phyloP scores from a whole-genome alignment of 345 rosid genomes.

The Cardamine chenopodiifolia region DNA sequence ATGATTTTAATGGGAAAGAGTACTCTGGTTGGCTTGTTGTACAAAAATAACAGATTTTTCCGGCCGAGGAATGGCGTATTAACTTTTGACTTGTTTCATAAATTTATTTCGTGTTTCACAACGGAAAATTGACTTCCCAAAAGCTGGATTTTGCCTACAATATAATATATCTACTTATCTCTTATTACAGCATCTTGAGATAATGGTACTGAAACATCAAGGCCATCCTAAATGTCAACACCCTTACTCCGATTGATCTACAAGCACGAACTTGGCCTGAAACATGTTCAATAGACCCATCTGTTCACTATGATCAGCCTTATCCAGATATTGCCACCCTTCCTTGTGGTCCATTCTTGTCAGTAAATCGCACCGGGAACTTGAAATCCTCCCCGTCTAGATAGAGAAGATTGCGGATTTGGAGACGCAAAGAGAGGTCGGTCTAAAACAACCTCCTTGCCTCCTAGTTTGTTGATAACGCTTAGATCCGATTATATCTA shows the following conservation, averaged over 20 bases:
- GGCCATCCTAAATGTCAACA: background rate
- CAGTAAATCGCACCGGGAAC: conserved; percentile 26
- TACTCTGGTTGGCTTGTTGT: conserved; percentile 55
- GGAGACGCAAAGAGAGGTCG: conserved; percentile 53
- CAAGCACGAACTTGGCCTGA: conserved; percentile 54
- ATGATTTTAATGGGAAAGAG: conserved; percentile 34
- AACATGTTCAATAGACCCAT: conserved; percentile 45
- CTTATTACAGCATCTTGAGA: conserved; percentile 18
- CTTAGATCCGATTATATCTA: too few relatives aligned
- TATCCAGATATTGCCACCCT: conserved; percentile 36
- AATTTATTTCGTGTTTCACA: background rate
- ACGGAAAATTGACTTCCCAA: background rate
- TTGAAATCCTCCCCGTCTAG: conserved; percentile 28
- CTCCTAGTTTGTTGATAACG: background rate
- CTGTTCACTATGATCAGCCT: conserved; percentile 37
- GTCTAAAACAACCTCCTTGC: conserved; percentile 36
- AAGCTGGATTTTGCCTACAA: conserved; percentile 14
- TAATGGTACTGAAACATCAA: background rate
- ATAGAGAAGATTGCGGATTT: conserved; percentile 9
- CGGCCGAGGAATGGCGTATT: conserved; percentile 14
- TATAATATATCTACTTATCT: background rate
- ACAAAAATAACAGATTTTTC: conserved; percentile 61
- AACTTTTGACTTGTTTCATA: conserved; percentile 17
- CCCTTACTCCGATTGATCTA: conserved; percentile 41
- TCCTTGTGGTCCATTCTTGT: conserved; percentile 19